A percentile compares a stretch with the other conserved stretches of the same genome.
Evolutionary conservation across 2,329 filamentous ascomycete genomes (phyloP).

Genomic region (Colletotrichum camelliae): DNA sequence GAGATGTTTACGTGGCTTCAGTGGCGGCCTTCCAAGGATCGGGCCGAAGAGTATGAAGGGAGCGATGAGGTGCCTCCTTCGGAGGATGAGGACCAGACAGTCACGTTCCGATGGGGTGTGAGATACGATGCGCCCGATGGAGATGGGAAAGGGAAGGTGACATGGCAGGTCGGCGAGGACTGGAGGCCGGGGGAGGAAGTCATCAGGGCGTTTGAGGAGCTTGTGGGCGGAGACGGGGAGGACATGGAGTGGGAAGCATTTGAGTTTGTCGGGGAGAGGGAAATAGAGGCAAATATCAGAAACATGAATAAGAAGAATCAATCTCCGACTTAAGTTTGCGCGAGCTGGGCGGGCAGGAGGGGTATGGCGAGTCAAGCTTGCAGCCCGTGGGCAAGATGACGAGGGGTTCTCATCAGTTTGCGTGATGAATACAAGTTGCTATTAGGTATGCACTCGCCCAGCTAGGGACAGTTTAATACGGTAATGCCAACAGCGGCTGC

Average conservation of each 20-base stretch:
- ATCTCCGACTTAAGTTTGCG: too few species aligned
- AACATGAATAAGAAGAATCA: too few species aligned
- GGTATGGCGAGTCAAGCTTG: too few species aligned
- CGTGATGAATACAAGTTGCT: too few species aligned
- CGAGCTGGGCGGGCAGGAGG: too few species aligned
- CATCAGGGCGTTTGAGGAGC: not conserved
- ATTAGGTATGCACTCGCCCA: too few species aligned
- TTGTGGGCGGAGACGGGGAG: not conserved
- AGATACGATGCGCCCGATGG: not conserved
- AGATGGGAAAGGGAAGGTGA: not conserved
- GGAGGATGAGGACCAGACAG: not conserved
- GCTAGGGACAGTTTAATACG: too few species aligned
- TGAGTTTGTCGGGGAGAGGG: not conserved
- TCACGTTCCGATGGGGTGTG: not conserved
- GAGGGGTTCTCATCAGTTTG: too few species aligned
- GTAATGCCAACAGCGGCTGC: too few species aligned
- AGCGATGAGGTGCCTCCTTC: not conserved
- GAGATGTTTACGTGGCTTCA: slow-evolving; percentile 25
- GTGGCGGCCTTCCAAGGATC: slow-evolving; percentile 24
- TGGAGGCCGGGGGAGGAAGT: not conserved
- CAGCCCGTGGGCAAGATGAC: too few species aligned
- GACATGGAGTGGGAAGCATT: not conserved
- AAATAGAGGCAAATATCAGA: not conserved
- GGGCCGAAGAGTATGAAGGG: slow-evolving; percentile 12
- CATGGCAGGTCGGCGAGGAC: not conserved